phyloP scores from a whole-genome alignment of 805 yeast species.

The Yueomyces sinensis region DNA sequence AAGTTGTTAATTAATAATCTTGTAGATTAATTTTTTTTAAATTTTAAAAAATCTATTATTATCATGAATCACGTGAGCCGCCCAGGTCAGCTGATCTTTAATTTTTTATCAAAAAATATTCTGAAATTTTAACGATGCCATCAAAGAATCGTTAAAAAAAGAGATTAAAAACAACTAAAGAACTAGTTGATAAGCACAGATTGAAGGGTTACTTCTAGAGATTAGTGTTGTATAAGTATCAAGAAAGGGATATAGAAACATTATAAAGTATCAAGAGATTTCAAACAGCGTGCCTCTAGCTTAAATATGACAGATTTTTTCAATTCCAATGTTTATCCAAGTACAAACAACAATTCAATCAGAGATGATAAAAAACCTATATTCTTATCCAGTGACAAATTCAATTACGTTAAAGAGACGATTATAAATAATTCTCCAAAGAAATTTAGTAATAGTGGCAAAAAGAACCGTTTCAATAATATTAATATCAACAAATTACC shows the following conservation, averaged over 20 bases:
- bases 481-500: background rate
- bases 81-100: too few relatives aligned
- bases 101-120: too few relatives aligned
- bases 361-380: conserved; percentile 13
- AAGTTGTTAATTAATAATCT: too few relatives aligned
- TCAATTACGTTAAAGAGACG: conserved; percentile 10
- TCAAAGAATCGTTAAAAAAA: background rate
- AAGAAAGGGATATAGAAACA: too few relatives aligned
- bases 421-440: conserved; percentile 18
- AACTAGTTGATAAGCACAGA: background rate
- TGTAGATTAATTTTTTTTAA: too few relatives aligned
- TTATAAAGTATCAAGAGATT: too few relatives aligned
- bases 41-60: too few relatives aligned
- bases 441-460: background rate
- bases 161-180: background rate
- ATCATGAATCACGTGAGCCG: too few relatives aligned
- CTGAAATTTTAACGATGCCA: background rate
- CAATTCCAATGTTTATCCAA: background rate
- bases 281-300: background rate
- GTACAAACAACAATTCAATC: conserved; percentile 2
- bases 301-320: background rate
- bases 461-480: background rate
- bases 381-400: conserved; percentile 12
- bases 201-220: background rate
- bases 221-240: too few relatives aligned